Conservation (phyloP, 2,329 filamentous ascomycete genomes). For the Thielaviopsis musarum region DNA sequence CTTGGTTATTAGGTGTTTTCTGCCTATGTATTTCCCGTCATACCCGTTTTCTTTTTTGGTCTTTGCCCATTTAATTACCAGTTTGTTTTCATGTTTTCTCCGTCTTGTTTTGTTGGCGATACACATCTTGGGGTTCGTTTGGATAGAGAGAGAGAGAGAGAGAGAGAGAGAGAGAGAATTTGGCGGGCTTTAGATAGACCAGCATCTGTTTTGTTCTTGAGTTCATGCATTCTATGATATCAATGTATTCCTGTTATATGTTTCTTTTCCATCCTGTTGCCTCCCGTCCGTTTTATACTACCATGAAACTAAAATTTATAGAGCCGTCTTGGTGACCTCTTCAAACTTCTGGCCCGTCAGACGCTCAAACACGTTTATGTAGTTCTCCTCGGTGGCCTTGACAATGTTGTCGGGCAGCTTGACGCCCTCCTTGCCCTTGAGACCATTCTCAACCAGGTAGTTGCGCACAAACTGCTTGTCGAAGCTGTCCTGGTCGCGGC, state of each 20-base stretch:
- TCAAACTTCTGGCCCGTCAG: conserved; percentile 38
- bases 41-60: neutral
- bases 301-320: neutral
- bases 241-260: neutral
- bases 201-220: neutral
- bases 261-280: neutral
- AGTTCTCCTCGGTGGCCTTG: conserved; percentile 51
- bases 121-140: neutral
- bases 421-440: conserved; percentile 25
- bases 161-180: neutral
- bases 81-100: neutral
- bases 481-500: conserved; percentile 63
- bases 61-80: neutral
- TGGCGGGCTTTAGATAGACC: neutral
- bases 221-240: neutral
- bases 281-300: neutral
- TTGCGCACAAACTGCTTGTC: conserved; percentile 78
- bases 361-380: conserved; percentile 56
- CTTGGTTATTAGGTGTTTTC: neutral
- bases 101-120: neutral
- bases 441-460: conserved; percentile 56
- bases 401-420: conserved; percentile 55
- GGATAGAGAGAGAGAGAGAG: neutral
- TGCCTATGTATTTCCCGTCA: neutral
- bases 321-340: conserved; percentile 13